These are phyloP conservation scores for Geum urbanum DNA, from an alignment of 306 rosid species.

Conservation along the genomic window DNA sequence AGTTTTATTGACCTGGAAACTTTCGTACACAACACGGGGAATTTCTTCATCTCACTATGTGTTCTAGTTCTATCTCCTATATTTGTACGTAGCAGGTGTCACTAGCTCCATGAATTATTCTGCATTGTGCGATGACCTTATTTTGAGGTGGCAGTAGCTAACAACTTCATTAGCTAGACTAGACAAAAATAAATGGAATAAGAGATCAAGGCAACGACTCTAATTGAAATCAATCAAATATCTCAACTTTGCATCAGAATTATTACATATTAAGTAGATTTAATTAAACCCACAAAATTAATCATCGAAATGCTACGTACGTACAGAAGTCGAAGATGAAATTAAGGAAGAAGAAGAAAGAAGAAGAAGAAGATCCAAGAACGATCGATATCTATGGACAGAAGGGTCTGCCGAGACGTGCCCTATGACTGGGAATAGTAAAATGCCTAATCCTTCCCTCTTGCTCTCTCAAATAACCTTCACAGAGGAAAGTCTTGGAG, in stretches of 20 bases:
- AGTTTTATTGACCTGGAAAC: too few species aligned
- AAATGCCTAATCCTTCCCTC: conserved; percentile 82
- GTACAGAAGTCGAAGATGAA: background rate
- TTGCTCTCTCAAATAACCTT: conserved; percentile 70
- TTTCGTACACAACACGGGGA: too few species aligned
- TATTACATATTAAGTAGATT: background rate
- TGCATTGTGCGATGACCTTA: too few species aligned
- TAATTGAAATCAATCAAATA: background rate
- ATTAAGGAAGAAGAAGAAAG: background rate
- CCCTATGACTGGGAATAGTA: conserved; percentile 66
- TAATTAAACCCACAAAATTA: background rate
- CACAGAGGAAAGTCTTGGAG: conserved; percentile 66
- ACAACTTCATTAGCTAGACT: background rate
- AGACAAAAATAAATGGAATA: background rate
- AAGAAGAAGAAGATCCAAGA: background rate
- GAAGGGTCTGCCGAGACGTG: conserved; percentile 54
- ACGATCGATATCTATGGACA: conserved; percentile 45
- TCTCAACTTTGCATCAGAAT: background rate
- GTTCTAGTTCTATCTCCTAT: too few species aligned
- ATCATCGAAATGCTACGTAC: background rate
- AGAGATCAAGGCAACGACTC: background rate
- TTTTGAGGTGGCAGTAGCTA: background rate
- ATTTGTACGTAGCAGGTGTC: background rate
- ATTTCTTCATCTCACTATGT: too few species aligned
- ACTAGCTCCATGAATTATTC: background rate